Conservation (phyloP, 768 basidiomycete species). For the Lactifluus subvellereus region DNA sequence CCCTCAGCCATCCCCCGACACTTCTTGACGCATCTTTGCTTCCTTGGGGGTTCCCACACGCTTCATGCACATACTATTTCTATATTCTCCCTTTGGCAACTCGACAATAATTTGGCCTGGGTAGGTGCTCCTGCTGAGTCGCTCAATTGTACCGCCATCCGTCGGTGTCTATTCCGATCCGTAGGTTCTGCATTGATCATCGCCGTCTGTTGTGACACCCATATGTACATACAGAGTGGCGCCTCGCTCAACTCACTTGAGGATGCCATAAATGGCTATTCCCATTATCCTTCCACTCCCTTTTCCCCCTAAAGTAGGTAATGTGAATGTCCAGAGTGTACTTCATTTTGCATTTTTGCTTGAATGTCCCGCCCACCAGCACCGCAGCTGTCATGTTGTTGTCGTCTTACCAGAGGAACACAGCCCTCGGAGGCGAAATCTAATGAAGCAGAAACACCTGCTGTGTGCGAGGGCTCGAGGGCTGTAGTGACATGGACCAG, state of each 20-base stretch:
- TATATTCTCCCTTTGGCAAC: neutral
- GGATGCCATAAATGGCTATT: neutral
- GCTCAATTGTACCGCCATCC: neutral
- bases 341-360: neutral
- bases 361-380: neutral
- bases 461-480: no score
- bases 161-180: slow-evolving; percentile 2
- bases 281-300: neutral
- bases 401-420: neutral
- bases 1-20: neutral
- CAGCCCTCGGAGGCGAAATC: neutral
- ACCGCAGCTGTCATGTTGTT: neutral
- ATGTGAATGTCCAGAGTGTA: neutral
- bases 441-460: no score
- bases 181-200: neutral
- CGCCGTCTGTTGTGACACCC: neutral
- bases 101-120: neutral
- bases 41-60: neutral
- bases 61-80: neutral
- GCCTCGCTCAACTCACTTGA: neutral
- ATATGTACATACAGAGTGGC: neutral
- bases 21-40: neutral
- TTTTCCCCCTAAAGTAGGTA: neutral
- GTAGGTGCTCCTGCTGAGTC: neutral
- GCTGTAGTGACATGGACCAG: neutral